Conservation (phyloP, 225 moss, liverwort and hornwort genomes). For the Sphagnum tenellum region DNA sequence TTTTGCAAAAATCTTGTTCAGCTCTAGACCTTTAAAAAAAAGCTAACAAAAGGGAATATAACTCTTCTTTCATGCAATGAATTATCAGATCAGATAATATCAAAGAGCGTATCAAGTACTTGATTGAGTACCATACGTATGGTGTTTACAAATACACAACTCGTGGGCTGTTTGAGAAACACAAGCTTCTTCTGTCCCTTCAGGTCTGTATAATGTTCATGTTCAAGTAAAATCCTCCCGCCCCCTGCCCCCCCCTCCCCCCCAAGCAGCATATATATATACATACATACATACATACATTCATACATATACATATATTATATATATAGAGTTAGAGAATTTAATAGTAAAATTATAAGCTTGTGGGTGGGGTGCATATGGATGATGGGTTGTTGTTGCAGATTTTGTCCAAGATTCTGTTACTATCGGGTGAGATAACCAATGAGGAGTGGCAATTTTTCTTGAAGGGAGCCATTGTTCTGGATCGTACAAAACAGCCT, state of each 20-base stretch:
- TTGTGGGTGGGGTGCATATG: background rate
- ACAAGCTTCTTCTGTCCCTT: slow-evolving; percentile 62
- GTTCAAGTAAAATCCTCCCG: too few relatives aligned
- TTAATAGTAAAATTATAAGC: too few relatives aligned
- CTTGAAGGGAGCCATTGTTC: slow-evolving; percentile 57
- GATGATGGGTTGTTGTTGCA: slow-evolving; percentile 7
- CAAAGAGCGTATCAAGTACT: slow-evolving; percentile 62
- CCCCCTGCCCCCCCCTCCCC: too few relatives aligned
- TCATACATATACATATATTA: background rate
- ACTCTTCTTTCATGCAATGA: too few relatives aligned
- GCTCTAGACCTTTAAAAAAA: too few relatives aligned
- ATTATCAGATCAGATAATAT: slow-evolving; percentile 48
- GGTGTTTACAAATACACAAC: slow-evolving; percentile 75
- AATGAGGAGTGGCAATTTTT: slow-evolving; percentile 63
- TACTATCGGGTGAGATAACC: slow-evolving; percentile 54
- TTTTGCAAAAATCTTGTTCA: too few relatives aligned
- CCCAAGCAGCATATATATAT: background rate
- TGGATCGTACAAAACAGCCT: slow-evolving; percentile 59
- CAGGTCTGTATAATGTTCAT: slow-evolving; percentile 22
- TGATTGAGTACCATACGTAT: slow-evolving; percentile 72
- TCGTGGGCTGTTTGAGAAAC: slow-evolving; percentile 71
- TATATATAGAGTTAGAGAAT: background rate
- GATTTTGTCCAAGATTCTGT: slow-evolving; percentile 65
- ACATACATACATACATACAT: background rate
- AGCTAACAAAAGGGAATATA: too few relatives aligned